Conservation (phyloP, 441 rosid species). For the Adansonia grandidieri region DNA sequence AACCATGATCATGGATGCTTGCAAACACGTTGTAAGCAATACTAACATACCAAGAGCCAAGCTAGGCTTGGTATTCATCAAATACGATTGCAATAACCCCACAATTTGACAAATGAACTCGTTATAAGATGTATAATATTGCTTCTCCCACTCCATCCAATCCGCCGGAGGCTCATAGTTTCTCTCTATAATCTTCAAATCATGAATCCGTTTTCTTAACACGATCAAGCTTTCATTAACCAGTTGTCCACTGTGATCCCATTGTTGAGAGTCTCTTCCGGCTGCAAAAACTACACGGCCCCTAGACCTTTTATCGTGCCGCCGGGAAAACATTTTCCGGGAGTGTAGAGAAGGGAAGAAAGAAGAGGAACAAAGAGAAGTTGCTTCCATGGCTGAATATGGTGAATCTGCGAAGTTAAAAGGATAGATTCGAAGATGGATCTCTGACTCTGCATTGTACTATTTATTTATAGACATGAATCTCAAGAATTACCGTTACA, state of each 20-base stretch:
- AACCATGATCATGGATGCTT: slow-evolving; percentile 31
- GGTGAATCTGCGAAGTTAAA: background rate
- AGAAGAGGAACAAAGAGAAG: slow-evolving; percentile 30
- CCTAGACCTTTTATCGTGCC: background rate
- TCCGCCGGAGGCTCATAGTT: slow-evolving; percentile 51
- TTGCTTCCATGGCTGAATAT: slow-evolving; percentile 34
- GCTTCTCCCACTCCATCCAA: slow-evolving; percentile 62
- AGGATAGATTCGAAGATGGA: background rate
- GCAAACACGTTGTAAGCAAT: slow-evolving; percentile 34
- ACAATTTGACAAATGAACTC: slow-evolving; percentile 36
- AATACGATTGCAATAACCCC: slow-evolving; percentile 39
- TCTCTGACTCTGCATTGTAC: background rate
- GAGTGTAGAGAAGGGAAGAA: background rate
- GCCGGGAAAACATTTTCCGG: background rate
- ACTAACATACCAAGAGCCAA: slow-evolving; percentile 42
- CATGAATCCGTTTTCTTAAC: slow-evolving; percentile 49
- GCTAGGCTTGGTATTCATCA: slow-evolving; percentile 49
- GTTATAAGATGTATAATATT: slow-evolving; percentile 38
- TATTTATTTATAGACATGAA: slow-evolving; percentile 17
- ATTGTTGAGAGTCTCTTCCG: background rate
- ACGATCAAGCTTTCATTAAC: slow-evolving; percentile 46
- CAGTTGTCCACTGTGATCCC: slow-evolving; percentile 27
- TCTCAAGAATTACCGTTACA: background rate
- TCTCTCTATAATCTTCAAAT: slow-evolving; percentile 47
- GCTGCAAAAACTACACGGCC: background rate